Conservation (phyloP, 2,329 filamentous ascomycete genomes). For the Colletotrichum sp. region DNA sequence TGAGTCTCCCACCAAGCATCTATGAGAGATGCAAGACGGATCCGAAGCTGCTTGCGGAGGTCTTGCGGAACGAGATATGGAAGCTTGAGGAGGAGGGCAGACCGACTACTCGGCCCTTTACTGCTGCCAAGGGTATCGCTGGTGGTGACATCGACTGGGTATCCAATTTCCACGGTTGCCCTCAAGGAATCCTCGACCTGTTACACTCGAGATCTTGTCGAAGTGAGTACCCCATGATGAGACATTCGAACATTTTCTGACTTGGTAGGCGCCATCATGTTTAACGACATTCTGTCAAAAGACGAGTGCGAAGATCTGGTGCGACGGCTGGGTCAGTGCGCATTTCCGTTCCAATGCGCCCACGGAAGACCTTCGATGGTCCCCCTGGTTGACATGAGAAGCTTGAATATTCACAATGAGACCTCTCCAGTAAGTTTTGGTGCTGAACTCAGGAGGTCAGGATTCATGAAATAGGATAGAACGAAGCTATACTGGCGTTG, state of each 20-base stretch:
- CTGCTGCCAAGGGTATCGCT: background rate
- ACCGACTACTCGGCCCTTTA: background rate
- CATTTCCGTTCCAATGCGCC: slow-evolving; percentile 83
- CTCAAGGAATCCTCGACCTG: slow-evolving; percentile 76
- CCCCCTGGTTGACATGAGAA: slow-evolving; percentile 61
- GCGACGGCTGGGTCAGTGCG: slow-evolving; percentile 61
- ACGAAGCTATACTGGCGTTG: background rate
- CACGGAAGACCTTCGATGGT: slow-evolving; percentile 76
- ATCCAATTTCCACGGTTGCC: slow-evolving; percentile 70
- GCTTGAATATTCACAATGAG: background rate
- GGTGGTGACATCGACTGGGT: slow-evolving; percentile 57
- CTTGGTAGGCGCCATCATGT: slow-evolving; percentile 73
- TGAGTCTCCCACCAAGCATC: slow-evolving; percentile 72
- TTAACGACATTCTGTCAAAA: slow-evolving; percentile 71
- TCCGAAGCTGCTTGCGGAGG: slow-evolving; percentile 72
- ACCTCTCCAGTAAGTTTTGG: background rate
- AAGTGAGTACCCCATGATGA: slow-evolving; percentile 46
- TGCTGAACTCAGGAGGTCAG: slow-evolving; percentile 11
- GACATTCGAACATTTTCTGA: slow-evolving; percentile 7
- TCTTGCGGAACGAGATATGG: slow-evolving; percentile 81
- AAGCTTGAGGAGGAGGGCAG: slow-evolving; percentile 55
- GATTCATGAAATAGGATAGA: background rate
- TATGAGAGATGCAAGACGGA: slow-evolving; percentile 77
- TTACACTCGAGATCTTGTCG: slow-evolving; percentile 79
- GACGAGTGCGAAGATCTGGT: slow-evolving; percentile 67